These are phyloP conservation scores for Dendrobium huoshanense DNA, from an alignment of 106 monocot species.

Conservation along the genomic window DNA sequence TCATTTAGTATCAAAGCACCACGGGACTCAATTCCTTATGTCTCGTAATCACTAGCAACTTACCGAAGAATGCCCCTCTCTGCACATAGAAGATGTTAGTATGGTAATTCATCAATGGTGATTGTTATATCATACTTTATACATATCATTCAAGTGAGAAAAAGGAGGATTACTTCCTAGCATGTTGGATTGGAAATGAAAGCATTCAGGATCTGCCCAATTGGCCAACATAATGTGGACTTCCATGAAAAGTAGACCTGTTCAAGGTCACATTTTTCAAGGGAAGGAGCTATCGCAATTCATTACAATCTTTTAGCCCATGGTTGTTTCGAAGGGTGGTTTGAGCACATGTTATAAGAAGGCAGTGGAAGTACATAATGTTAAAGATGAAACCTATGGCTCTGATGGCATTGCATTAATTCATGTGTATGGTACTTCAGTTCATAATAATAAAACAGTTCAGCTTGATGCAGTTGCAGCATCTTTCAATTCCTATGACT, in stretches of 20 bases:
- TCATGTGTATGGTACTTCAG: constrained; percentile 54
- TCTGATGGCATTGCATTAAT: constrained; percentile 61
- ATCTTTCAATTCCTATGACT: constrained; percentile 39
- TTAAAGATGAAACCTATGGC: constrained; percentile 66
- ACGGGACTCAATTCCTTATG: no score
- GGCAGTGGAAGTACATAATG: constrained; percentile 37
- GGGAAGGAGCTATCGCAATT: no score
- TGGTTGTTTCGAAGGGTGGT: constrained; percentile 62
- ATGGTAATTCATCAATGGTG: constrained; percentile 92
- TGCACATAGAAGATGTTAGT: constrained; percentile 59
- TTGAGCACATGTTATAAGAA: constrained; percentile 73
- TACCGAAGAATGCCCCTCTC: background rate
- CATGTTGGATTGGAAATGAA: constrained; percentile 88
- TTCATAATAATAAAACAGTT: constrained; percentile 64
- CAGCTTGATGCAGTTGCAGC: constrained; percentile 80
- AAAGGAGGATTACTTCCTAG: constrained; percentile 87
- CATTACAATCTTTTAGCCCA: no score
- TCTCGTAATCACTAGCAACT: no score
- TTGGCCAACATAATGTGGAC: no score
- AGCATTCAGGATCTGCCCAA: constrained; percentile 32
- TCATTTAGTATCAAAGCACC: no score
- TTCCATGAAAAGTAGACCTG: no score
- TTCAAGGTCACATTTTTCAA: no score
- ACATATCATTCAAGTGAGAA: constrained; percentile 81
- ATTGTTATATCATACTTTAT: constrained; percentile 92